Percentiles rank a stretch among this genome's conserved stretches.
Evolutionary conservation across 2,329 filamentous ascomycete species (phyloP).

Genomic region (Alternaria sp.): DNA sequence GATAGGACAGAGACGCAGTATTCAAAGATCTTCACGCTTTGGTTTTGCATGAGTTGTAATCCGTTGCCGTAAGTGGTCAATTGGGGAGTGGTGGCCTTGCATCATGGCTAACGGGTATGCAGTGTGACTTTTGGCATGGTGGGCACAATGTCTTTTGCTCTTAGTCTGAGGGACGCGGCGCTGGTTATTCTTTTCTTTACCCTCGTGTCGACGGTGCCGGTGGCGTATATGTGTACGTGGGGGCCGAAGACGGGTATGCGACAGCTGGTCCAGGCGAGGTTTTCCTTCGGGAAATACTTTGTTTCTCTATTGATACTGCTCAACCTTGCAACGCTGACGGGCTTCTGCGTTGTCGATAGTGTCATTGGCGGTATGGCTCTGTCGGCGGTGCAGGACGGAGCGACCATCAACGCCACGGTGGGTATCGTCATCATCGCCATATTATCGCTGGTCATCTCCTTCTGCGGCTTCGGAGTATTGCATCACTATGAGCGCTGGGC

Average conservation of each 20-base stretch:
- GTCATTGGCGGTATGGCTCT: constrained; percentile 64
- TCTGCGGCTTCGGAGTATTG: constrained; percentile 63
- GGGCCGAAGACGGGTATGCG: constrained; percentile 69
- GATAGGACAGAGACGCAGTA: constrained; percentile 61
- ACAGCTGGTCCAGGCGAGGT: constrained; percentile 70
- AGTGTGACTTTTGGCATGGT: constrained; percentile 69
- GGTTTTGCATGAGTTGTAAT: constrained; percentile 65
- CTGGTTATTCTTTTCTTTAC: constrained; percentile 70
- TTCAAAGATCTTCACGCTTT: constrained; percentile 65
- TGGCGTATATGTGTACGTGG: constrained; percentile 64
- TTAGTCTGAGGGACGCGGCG: constrained; percentile 62
- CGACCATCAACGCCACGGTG: constrained; percentile 58
- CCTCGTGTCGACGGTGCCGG: constrained; percentile 60
- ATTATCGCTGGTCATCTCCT: constrained; percentile 65
- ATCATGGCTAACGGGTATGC: not conserved
- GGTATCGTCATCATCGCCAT: constrained; percentile 68
- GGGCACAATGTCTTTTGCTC: constrained; percentile 61
- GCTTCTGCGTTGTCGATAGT: constrained; percentile 68
- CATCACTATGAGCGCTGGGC: constrained; percentile 66
- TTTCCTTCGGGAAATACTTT: constrained; percentile 63
- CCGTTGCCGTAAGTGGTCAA: constrained; percentile 60
- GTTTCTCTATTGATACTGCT: constrained; percentile 66
- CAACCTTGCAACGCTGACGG: constrained; percentile 67
- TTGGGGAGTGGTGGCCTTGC: not conserved
- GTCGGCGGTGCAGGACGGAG: constrained; percentile 41